A percentile compares a stretch with the other conserved stretches of the same genome.
These are phyloP conservation scores for Telopea speciosissima DNA, from an alignment of 177 flowering plant species.

Conservation along the genomic window DNA sequence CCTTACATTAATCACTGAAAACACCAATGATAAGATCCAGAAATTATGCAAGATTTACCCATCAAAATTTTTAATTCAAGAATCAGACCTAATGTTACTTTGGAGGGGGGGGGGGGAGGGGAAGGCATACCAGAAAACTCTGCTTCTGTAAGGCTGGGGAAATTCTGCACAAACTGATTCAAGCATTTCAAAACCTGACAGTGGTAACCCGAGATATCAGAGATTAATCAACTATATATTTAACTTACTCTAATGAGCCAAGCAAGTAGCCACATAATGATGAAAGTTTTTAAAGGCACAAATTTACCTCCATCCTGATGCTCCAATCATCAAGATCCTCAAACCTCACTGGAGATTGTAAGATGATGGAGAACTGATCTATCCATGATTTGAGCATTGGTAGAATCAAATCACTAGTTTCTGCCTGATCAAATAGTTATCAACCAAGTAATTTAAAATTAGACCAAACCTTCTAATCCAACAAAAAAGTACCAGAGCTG, in stretches of 20 bases:
- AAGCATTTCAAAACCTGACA: slow-evolving; percentile 85
- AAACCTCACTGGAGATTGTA: slow-evolving; percentile 56
- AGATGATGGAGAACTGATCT: slow-evolving; percentile 57
- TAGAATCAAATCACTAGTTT: slow-evolving; percentile 48
- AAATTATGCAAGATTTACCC: neutral
- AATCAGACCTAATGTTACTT: neutral
- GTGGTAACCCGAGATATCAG: slow-evolving; percentile 4
- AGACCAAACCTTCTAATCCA: slow-evolving; percentile 5
- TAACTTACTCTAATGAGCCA: neutral
- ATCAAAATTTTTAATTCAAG: neutral
- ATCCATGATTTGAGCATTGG: slow-evolving; percentile 81
- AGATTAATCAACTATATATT: neutral
- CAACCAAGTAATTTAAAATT: slow-evolving; percentile 11
- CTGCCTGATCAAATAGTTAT: slow-evolving; percentile 46
- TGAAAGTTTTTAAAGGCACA: neutral
- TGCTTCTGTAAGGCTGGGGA: slow-evolving; percentile 51
- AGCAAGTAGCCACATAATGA: neutral
- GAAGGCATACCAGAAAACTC: slow-evolving; percentile 52
- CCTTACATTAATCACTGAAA: neutral
- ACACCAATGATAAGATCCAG: neutral
- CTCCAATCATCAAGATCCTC: slow-evolving; percentile 97
- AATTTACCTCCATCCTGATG: slow-evolving; percentile 79
- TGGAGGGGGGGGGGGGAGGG: too few species aligned
- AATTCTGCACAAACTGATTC: slow-evolving; percentile 87
- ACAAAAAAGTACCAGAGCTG: slow-evolving; percentile 1